A percentile compares a stretch with the other conserved stretches of the same genome.
Evolutionary conservation across 441 rosid species (phyloP).

Genomic region (Kokia cookei): DNA sequence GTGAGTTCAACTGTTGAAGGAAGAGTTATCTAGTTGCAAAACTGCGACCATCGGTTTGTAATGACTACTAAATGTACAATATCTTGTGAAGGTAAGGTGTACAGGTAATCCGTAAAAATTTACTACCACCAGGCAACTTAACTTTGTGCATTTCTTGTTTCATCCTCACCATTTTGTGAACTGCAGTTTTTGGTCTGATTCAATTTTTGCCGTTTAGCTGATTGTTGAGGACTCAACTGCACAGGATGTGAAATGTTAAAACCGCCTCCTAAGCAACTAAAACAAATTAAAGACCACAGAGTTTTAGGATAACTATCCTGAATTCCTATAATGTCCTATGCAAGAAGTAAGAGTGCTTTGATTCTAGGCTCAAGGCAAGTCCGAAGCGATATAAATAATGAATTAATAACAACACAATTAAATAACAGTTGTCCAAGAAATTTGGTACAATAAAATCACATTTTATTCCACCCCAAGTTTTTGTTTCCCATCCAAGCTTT

Average conservation of each 20-base stretch:
- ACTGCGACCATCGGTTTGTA: background rate
- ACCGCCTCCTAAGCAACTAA: background rate
- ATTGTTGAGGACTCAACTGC: slow-evolving; percentile 59
- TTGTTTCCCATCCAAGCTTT: no score
- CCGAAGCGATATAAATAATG: background rate
- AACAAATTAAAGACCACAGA: background rate
- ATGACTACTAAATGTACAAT: background rate
- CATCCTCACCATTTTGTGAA: background rate
- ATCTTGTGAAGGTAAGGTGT: background rate
- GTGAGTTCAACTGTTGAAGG: background rate
- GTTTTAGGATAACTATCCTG: background rate
- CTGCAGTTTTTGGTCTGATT: background rate
- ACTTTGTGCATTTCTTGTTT: background rate
- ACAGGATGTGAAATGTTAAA: slow-evolving; percentile 16
- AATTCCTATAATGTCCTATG: background rate
- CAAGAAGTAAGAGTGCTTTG: background rate
- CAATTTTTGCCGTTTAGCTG: slow-evolving; percentile 28
- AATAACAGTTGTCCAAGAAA: no score
- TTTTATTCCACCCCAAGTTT: no score
- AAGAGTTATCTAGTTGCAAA: background rate
- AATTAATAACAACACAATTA: background rate
- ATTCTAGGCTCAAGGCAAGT: background rate
- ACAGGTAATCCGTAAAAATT: slow-evolving; percentile 2
- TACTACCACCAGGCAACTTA: background rate
- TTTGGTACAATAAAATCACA: no score